Conservation (phyloP, 1,284 basidiomycete species). For the Bondarzewia mesenterica region DNA sequence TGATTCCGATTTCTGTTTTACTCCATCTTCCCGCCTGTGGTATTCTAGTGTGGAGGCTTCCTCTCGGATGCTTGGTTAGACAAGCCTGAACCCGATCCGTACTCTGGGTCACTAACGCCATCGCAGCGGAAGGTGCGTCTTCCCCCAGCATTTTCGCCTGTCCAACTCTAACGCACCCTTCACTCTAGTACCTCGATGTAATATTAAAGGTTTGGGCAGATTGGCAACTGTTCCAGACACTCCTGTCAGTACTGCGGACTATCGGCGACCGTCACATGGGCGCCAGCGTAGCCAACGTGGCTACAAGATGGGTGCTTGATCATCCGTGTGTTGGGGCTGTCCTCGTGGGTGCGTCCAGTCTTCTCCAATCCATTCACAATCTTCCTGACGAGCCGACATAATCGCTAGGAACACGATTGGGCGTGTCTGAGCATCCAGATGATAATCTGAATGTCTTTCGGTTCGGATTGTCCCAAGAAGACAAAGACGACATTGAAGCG, state of each 20-base stretch:
- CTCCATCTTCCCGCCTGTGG: conserved; percentile 4
- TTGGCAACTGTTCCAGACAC: conserved; percentile 66
- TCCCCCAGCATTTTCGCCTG: conserved; percentile 3
- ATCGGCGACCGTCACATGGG: conserved; percentile 62
- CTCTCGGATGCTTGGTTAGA: conserved; percentile 70
- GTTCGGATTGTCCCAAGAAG: conserved; percentile 46
- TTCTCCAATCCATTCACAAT: conserved; percentile 1
- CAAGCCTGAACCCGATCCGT: conserved; percentile 61
- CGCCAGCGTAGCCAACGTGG: conserved; percentile 69
- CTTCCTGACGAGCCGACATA: background rate
- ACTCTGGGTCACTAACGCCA: conserved; percentile 54
- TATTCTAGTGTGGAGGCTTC: conserved; percentile 69
- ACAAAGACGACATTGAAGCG: conserved; percentile 51
- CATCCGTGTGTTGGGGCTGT: conserved; percentile 72
- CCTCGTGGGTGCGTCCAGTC: conserved; percentile 51
- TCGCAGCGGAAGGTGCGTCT: conserved; percentile 68
- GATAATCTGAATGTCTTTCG: conserved; percentile 61
- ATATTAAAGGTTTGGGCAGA: conserved; percentile 71
- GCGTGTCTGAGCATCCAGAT: conserved; percentile 64
- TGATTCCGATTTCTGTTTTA: background rate
- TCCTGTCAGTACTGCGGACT: conserved; percentile 48
- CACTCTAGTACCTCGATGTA: conserved; percentile 70
- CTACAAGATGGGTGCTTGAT: conserved; percentile 76
- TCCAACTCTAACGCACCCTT: background rate
- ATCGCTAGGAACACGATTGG: conserved; percentile 56